Evolutionary conservation across 495 filamentous ascomycete genomes (phyloP).

Genomic region (Paragyromitra xinjiangensis): DNA sequence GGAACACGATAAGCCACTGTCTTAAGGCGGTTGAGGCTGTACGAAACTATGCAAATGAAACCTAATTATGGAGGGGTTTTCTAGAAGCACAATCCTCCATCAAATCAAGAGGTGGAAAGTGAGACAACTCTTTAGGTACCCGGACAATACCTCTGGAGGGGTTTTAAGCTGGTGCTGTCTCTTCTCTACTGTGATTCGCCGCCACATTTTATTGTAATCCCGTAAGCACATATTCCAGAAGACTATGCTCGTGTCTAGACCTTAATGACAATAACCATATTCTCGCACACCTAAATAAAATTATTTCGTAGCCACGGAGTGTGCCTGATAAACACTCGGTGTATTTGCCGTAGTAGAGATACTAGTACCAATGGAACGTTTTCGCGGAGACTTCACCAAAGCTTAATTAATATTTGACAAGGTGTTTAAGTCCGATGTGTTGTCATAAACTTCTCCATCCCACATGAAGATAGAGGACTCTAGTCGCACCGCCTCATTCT

Average conservation of each 20-base stretch:
- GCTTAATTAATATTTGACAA: not conserved
- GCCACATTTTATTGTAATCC: not conserved
- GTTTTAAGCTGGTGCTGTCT: not conserved
- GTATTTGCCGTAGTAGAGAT: not conserved
- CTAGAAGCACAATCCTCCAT: not conserved
- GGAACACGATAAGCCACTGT: not conserved
- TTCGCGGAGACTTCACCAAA: not conserved
- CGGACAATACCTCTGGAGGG: not conserved
- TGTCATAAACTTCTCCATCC: conserved; percentile 13
- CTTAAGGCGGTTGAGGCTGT: not conserved
- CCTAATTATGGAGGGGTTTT: not conserved
- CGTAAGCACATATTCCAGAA: not conserved
- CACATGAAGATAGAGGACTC: not conserved
- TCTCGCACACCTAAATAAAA: no score
- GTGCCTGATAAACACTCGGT: no score
- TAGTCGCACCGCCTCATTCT: not conserved
- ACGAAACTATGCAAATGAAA: not conserved
- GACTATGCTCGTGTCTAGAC: not conserved
- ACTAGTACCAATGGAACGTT: no score
- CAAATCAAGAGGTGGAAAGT: not conserved
- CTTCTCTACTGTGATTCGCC: not conserved
- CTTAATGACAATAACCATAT: no score
- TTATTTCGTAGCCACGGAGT: no score
- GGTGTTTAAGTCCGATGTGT: not conserved
- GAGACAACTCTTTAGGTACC: not conserved